Conservation (phyloP, 352 stramenopile species). For the Pythium volutum region DNA sequence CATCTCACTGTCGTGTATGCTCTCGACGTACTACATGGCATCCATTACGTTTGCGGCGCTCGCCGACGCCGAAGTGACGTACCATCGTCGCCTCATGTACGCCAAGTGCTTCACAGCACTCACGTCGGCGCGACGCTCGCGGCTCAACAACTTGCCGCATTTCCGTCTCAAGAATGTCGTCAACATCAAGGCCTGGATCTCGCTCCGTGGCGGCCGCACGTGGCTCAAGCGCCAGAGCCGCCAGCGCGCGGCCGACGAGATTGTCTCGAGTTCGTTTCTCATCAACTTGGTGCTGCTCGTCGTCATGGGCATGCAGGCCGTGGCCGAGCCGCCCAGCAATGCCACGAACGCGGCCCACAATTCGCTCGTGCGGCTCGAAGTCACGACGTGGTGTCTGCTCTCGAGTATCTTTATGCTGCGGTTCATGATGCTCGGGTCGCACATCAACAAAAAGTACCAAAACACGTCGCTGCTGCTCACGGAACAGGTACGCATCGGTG, state of each 20-base stretch:
- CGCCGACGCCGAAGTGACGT: constrained; percentile 81
- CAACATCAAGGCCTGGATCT: constrained; percentile 91
- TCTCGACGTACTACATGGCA: constrained; percentile 74
- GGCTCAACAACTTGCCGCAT: constrained; percentile 81
- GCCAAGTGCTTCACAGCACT: constrained; percentile 89
- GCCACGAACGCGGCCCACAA: constrained; percentile 46
- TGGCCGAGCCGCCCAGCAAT: constrained; percentile 45
- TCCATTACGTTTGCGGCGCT: constrained; percentile 73
- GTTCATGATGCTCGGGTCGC: constrained; percentile 89
- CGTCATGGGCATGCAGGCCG: constrained; percentile 82
- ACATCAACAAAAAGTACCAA: constrained; percentile 91
- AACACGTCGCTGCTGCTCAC: constrained; percentile 90
- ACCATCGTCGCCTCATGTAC: constrained; percentile 84
- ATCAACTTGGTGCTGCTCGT: constrained; percentile 83
- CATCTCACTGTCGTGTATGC: constrained; percentile 65
- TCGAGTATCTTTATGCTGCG: constrained; percentile 88
- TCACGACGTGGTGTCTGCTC: constrained; percentile 85
- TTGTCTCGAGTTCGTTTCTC: constrained; percentile 88
- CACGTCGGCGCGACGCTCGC: constrained; percentile 79
- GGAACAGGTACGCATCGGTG: constrained; percentile 58
- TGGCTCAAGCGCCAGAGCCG: constrained; percentile 86
- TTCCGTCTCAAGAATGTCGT: constrained; percentile 90
- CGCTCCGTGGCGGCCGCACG: constrained; percentile 76
- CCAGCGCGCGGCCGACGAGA: constrained; percentile 84
- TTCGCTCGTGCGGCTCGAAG: constrained; percentile 79